Base-by-base conservation (phyloP, 176 grass and related monocot genomes). In the Paspalum notatum region DNA sequence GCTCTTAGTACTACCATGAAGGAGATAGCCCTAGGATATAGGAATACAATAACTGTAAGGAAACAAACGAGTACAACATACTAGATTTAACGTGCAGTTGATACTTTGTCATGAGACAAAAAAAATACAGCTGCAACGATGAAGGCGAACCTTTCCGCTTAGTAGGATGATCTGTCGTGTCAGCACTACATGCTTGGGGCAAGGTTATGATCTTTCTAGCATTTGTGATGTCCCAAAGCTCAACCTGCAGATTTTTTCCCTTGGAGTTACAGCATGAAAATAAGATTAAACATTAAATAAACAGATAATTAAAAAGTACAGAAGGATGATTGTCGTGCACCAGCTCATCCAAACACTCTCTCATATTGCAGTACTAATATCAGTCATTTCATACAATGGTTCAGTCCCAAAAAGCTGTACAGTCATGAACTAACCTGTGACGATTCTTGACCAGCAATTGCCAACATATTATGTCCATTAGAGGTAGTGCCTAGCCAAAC, bases 171-270 rank as follows among this genome's bases (percentile, higher is more conserved):
- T 75, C 70, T 52, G 73, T 38, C 32, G 37, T 68, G 85, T 70
- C 78, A 67, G 25, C n/a, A 49, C 76, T 88, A 68, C 59, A 78
- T 74, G 43, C 62, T 78, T 88, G 74, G 38, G 92, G 85, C 68
- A 98, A 92, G 75, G 76, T 85, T 57, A 94, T 84, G 70, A 94
- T 63, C 73, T 81, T 92, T 73, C 71, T 90, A 77, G 82, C 78
- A 81, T 53, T 88, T 73, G 79, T 73, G 40, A 94, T 82, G 71
- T 98, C 92, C 95, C 95, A 98, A 77, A 98, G 84, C 62, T 98
- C 92, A 77, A 98, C 83, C 95, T 98, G 85, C 44, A 64, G 39
- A 86, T 26, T 66, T 75, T 44, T 56, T 74, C 15, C 22, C 15
- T 6, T 72, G 50, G 37, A 85, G 37, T 62, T 46, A 87, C 67